Evolutionary conservation across 257 asterid genomes (phyloP).

Genomic region (Solanum neorickii): DNA sequence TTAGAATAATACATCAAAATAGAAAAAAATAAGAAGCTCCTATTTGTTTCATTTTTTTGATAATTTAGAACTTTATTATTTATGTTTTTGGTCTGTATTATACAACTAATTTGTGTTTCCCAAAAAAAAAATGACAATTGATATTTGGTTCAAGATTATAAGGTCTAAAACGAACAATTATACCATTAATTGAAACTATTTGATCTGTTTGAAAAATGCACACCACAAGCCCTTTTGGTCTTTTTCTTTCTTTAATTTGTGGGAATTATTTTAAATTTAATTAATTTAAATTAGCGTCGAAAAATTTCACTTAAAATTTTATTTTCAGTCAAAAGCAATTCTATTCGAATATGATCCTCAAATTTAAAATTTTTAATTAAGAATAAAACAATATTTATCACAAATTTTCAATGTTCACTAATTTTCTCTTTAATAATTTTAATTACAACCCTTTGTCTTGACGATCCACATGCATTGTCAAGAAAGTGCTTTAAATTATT

Average conservation of each 20-base stretch:
- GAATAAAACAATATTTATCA: background rate
- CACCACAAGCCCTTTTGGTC: background rate
- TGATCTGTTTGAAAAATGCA: background rate
- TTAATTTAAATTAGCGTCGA: rapidly evolving
- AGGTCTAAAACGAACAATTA: background rate
- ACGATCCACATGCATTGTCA: background rate
- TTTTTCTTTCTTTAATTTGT: background rate
- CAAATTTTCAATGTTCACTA: background rate
- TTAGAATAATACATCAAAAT: background rate
- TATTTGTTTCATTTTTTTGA: background rate
- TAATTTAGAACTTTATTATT: background rate
- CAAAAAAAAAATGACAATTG: background rate
- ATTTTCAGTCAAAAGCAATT: background rate
- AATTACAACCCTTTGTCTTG: background rate
- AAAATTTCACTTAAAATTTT: background rate
- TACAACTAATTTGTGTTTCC: background rate
- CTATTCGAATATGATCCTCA: background rate
- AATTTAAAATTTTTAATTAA: background rate
- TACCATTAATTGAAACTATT: background rate
- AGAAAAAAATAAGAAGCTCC: background rate
- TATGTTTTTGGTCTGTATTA: background rate
- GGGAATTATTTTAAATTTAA: too few species aligned
- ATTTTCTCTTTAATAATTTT: background rate
- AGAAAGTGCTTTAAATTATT: background rate
- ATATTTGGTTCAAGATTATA: background rate